Base-by-base conservation (phyloP, 2,329 filamentous ascomycete species). In the Apiospora marii region DNA sequence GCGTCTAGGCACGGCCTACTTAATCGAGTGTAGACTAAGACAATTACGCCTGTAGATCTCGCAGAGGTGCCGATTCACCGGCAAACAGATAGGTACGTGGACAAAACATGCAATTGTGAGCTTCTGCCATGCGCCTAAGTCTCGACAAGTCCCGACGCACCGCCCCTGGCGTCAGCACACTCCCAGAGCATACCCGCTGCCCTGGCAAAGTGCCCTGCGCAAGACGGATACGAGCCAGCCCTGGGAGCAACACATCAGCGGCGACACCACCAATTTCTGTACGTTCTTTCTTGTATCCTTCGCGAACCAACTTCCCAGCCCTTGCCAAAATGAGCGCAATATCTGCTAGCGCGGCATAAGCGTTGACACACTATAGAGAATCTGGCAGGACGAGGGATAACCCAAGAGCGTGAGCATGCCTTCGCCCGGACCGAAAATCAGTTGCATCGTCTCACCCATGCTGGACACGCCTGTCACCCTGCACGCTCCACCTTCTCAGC, bases 141-240 rank as follows among this genome's bases (percentile, higher is more conserved):
- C 49, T 27, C 49, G 49, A 51, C 24, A 49, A 51, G n/a, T n/a
- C n/a, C n/a, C n/a, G n/a, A n/a, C n/a, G n/a, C n/a, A n/a, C n/a
- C n/a, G n/a, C n/a, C n/a, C n/a, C n/a, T n/a, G n/a, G n/a, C n/a
- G n/a, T n/a, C n/a, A n/a, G n/a, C n/a, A n/a, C n/a, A n/a, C n/a
- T 51, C 49, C 49, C 24, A 51, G 49, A 51, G 8, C 49, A 51
- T 24, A 22, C 24, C 49, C 14, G 49, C 49, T 13, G n/a, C 49
- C 49, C n/a, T 51, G 49, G 49, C 24, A 51, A 51, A 51, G 49
- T 24, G 24, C 49, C n/a, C 49, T 51, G 49, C n/a, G 49, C n/a
- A 51, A n/a, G 49, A 14, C 49, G n/a, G n/a, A 24, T 44, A 44
- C 43, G 43, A 44, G 43, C 43, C 43, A 44, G 12, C 43, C 43